Conservation (phyloP, 2,329 filamentous ascomycete species). For the Thielaviopsis euricoi region DNA sequence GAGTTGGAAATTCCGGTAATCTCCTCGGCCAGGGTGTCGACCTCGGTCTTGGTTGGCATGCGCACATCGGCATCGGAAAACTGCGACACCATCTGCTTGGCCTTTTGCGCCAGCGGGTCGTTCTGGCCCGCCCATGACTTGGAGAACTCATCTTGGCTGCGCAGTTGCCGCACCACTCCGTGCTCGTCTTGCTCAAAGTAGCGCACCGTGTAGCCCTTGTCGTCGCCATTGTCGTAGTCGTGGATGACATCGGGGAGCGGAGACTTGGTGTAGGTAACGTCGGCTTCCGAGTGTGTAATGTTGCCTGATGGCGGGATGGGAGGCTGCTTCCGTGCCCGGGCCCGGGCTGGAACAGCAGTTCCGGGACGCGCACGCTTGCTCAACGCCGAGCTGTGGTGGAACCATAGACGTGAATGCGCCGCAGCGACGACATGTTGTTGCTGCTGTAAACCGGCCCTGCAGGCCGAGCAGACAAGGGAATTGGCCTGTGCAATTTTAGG, state of each 20-base stretch:
- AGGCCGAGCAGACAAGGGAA: slow-evolving; percentile 3
- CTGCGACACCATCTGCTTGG: slow-evolving; percentile 5
- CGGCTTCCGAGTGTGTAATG: slow-evolving; percentile 2
- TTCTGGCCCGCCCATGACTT: slow-evolving; percentile 21
- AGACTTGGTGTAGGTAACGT: slow-evolving; percentile 6
- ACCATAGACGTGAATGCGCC: slow-evolving; percentile 1
- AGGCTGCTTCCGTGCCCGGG: background rate
- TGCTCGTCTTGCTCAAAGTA: slow-evolving; percentile 28
- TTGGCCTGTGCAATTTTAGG: slow-evolving; percentile 10
- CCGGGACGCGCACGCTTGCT: slow-evolving; percentile 4
- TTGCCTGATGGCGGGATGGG: background rate
- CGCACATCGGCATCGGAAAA: slow-evolving; percentile 10
- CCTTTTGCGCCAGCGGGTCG: slow-evolving; percentile 13
- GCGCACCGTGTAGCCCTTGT: slow-evolving; percentile 9
- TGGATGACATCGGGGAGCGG: slow-evolving; percentile 11
- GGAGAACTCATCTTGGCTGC: slow-evolving; percentile 24
- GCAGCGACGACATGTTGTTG: background rate
- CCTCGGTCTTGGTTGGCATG: slow-evolving; percentile 14
- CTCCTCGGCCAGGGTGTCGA: slow-evolving; percentile 14
- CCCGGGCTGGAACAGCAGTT: background rate
- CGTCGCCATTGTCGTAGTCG: slow-evolving; percentile 6
- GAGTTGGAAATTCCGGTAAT: slow-evolving; percentile 5
- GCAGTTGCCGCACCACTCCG: slow-evolving; percentile 21
- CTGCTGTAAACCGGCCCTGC: background rate
- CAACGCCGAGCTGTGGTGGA: background rate